Percentiles rank a stretch among this genome's conserved stretches.
phyloP scores from a whole-genome alignment of 306 rosid species.

The Cucurbita ficifolia region DNA sequence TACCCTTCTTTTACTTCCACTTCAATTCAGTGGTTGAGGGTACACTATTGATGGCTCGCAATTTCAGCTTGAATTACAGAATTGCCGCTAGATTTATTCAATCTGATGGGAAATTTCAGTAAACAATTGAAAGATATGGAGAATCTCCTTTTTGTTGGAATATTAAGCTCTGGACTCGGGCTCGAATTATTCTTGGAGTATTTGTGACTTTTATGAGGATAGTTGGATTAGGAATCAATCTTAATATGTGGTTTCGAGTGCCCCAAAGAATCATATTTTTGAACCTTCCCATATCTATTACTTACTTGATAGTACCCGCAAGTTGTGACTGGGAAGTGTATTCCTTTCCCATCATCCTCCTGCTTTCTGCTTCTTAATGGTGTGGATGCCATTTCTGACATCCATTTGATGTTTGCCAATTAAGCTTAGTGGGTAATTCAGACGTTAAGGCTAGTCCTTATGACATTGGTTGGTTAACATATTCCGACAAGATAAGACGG shows the following conservation, averaged over 20 bases:
- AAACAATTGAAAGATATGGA: not conserved
- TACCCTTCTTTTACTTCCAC: not conserved
- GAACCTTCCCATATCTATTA: not conserved
- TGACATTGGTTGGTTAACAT: not conserved
- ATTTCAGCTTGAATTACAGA: not conserved
- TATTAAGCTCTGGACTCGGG: not conserved
- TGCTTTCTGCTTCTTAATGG: not conserved
- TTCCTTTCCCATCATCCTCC: not conserved
- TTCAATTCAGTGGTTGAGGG: not conserved
- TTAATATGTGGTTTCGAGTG: not conserved
- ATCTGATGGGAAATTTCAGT: not conserved
- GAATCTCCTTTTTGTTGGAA: not conserved
- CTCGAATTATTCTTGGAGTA: not conserved
- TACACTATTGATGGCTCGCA: not conserved
- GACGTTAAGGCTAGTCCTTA: not conserved
- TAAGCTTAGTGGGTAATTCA: not conserved
- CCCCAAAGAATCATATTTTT: not conserved
- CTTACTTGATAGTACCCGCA: not conserved
- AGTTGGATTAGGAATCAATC: not conserved
- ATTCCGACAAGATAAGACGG: not conserved
- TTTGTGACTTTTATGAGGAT: not conserved
- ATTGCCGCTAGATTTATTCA: not conserved
- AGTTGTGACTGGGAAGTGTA: not conserved
- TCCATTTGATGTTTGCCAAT: not conserved
- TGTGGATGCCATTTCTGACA: not conserved